Evolutionary conservation across 2,329 filamentous ascomycete species (phyloP), one percentile per base, ranked within the genome.

Genomic region (Sporothrix schenckii): DNA sequence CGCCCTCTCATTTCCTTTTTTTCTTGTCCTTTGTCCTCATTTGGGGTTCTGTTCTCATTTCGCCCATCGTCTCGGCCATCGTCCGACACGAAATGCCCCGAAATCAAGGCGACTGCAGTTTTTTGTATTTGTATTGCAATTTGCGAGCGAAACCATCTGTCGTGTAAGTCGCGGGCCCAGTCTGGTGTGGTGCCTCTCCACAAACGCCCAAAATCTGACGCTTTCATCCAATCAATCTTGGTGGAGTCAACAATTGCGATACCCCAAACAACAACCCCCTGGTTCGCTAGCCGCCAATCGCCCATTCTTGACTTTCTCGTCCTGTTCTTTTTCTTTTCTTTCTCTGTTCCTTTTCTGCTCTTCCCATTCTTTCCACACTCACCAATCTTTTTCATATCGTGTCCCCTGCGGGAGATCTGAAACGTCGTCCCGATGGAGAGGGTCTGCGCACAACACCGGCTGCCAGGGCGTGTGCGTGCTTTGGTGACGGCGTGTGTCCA

Each of bases 371-470:
- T 21, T 47, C 56, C 21, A 30, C 44, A 13, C 34, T 24, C 30
- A 4, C 30, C 49, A 41, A n/a, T 27, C 44, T 34, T 41, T n/a
- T 69, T 53, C 41, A 13, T 21, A 6, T 56, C n/a, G 30, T 24
- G 27, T 27, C 49, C 56, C 60, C 68, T 56, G 50, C 60, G 41
- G 52, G 44, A 53, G 63, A 70, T 70, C 69, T 70, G 69, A 70
- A 70, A 70, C 69, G 69, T 11, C 63, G 63, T 63, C 69, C 69
- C 69, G 63, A 68, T 67, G 52, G 47, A 61, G 52, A 66, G 69
- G 69, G 66, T 69, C 67, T 61, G 67, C 67, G 44, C 60, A 66
- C 61, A 61, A 52, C 49, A 49, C 60, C 58, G 49, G 58, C 60
- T 49, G 68, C 61, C 39, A 52, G 61, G 61, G 44, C 47, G 61